Base-by-base conservation (phyloP, 495 filamentous ascomycete species). In the Melanomma pulvis-pyrius region DNA sequence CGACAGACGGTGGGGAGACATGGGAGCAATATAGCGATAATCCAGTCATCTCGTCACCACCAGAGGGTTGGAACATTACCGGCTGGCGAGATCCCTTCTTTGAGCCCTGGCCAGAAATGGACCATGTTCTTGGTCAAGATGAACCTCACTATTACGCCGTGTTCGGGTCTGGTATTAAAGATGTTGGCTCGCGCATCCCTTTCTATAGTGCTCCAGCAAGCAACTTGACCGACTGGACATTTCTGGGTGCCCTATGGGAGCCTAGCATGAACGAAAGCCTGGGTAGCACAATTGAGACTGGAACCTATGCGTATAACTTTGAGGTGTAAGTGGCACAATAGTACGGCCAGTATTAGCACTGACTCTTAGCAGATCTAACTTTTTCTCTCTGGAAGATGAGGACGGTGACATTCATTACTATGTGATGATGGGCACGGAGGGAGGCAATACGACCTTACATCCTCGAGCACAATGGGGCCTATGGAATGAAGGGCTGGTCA, bases 51-150 rank as follows among this genome's bases (percentile, higher is more conserved):
- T 25, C 71, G 2, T 70, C 74, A 0, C 79, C 82, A 1, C 82
- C 84, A 50, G 60, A 71, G 28, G 71, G 75, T 25, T 73, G 80
- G 61, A 76, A 79, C 26, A 77, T 86, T 29, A 86, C 83, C 1
- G 83, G 81, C 4, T 86, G 81, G 79, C 72, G 84, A 25, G 84
- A 87, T 63, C 84, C 84, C 0, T 84, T 78, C 63, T 67, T 85
- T 36, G 74, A 74, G 32, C 69, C 71, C 1, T 85, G 79, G 79
- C 74, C 79, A 0, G 73, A 74, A 47, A 74, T 82, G 67, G 77
- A 79, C 32, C 60, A 54, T 28, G 51, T 78, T 7, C 73, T 81
- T 7, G 65, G 70, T 6, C 51, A 74, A 3, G 26, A 55, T 54
- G 69, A 76, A 44, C 74, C 73, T 1, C 70, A 79, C 53, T 80